Evolutionary conservation across 2,329 filamentous ascomycete genomes (phyloP).

Genomic region (Ophidiomyces ophidiicola): DNA sequence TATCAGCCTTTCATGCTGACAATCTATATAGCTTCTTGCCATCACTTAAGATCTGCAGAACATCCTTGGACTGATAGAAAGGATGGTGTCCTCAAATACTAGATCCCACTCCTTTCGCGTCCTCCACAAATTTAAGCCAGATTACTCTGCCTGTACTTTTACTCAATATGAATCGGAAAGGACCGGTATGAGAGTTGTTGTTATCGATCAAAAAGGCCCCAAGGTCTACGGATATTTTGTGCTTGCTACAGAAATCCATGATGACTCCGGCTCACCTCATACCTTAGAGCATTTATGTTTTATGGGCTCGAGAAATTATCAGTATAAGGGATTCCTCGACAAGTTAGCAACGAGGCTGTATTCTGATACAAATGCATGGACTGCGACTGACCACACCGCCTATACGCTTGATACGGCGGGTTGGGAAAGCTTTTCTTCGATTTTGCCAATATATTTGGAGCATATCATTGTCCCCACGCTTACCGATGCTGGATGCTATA

Average conservation of each 20-base stretch:
- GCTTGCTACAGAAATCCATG: constrained; percentile 90
- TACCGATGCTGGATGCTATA: constrained; percentile 85
- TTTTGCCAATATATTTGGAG: constrained; percentile 88
- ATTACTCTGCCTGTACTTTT: constrained; percentile 79
- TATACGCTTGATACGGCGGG: constrained; percentile 92
- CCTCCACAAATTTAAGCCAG: constrained; percentile 71
- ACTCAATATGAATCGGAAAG: constrained; percentile 92
- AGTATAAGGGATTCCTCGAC: constrained; percentile 88
- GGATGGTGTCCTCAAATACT: constrained; percentile 4
- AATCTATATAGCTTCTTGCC: background rate
- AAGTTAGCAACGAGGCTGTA: constrained; percentile 89
- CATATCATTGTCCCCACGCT: constrained; percentile 84
- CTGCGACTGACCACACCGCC: constrained; percentile 86
- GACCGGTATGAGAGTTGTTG: constrained; percentile 87
- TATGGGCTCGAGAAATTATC: constrained; percentile 86
- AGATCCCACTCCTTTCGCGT: constrained; percentile 52
- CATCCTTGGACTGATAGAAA: background rate
- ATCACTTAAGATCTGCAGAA: background rate
- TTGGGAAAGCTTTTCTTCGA: constrained; percentile 93
- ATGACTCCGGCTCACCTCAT: constrained; percentile 87
- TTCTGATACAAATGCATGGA: constrained; percentile 93
- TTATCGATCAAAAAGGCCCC: constrained; percentile 85
- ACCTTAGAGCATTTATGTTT: constrained; percentile 74
- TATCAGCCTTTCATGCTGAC: no score
- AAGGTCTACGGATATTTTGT: constrained; percentile 93